Evolutionary conservation across 306 rosid species (phyloP).

Genomic region (Quercus berberidifolia): DNA sequence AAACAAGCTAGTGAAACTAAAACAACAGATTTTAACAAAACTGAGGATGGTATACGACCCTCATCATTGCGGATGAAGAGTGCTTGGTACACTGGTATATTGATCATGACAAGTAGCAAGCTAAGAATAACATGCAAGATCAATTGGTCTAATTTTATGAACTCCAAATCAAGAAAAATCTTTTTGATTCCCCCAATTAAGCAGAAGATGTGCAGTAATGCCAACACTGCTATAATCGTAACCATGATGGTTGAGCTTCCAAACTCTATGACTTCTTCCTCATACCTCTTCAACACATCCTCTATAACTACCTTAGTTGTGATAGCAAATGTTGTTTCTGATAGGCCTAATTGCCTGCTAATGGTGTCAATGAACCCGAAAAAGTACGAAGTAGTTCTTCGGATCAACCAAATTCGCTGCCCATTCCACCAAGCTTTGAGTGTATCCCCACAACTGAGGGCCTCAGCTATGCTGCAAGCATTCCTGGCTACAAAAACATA

Average conservation of each 20-base stretch:
- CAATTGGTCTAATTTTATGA: slow-evolving; percentile 1
- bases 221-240: slow-evolving; percentile 41
- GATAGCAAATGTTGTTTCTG: slow-evolving; percentile 42
- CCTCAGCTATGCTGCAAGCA: slow-evolving; percentile 43
- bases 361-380: slow-evolving; percentile 48
- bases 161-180: slow-evolving; percentile 9
- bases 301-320: slow-evolving; percentile 43
- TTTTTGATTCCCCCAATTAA: slow-evolving; percentile 41
- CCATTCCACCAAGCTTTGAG: slow-evolving; percentile 61
- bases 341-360: slow-evolving; percentile 40
- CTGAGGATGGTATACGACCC: slow-evolving; percentile 40
- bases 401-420: slow-evolving; percentile 45
- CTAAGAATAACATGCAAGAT: slow-evolving; percentile 20
- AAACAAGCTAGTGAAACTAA: slow-evolving; percentile 34
- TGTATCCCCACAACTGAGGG: slow-evolving; percentile 32
- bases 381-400: slow-evolving; percentile 50
- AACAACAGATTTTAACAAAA: slow-evolving; percentile 39
- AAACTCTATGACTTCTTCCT: slow-evolving; percentile 53
- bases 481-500: slow-evolving; percentile 47
- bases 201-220: slow-evolving; percentile 44
- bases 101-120: slow-evolving; percentile 13
- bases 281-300: slow-evolving; percentile 41
- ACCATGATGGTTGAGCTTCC: slow-evolving; percentile 48
- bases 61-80: slow-evolving; percentile 50
- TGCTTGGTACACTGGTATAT: slow-evolving; percentile 41